Base-by-base conservation (phyloP, 352 stramenopile genomes). In the Thalassiosira exigua region DNA sequence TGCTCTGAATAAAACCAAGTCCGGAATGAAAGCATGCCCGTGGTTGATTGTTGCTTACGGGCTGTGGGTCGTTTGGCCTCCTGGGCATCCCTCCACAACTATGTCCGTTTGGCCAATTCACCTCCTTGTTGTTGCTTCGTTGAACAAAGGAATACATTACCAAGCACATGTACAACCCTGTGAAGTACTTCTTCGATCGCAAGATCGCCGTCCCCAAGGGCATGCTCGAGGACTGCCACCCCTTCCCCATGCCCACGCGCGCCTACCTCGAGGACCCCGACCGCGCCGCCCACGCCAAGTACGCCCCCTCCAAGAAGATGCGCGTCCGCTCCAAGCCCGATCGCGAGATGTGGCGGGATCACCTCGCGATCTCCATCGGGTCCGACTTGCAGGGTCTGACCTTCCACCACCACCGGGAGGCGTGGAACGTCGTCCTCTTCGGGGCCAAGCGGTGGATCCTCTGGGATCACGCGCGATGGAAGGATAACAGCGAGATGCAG, bases 121-220 rank as follows among this genome's bases (percentile, higher is more conserved):
- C n/a, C n/a, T n/a, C n/a, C n/a, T n/a, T n/a, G n/a, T n/a, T n/a
- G n/a, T n/a, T n/a, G n/a, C n/a, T n/a, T n/a, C n/a, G n/a, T 44
- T 44, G 7, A 7, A 14, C 36, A 14, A 11, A 81, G 73, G 73
- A 81, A 52, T 84, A 79, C 50, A 68, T 84, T 48, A 84, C 75
- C 0, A 68, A 84, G 30, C 69, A 84, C 58, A 78, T 84, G 69
- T 80, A 85, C 58, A 26, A 85, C 48, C 76, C 76, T 12, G 56
- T 77, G 48, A 85, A 85, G 53, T 85, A 85, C 50, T 80, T 85
- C 42, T 85, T 85, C 48, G 76, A 85, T 67, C 75, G 75, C 24
- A 85, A 85, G 75, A 71, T 85, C 50, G 56, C 56, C 36, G 72
- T 79, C 21, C 69, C 73, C 2, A 54, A 72, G 26, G 69, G 57